These are phyloP conservation scores for Pseudogymnoascus sp. DNA, from an alignment of 2,329 filamentous ascomycete species.

Conservation along the genomic window DNA sequence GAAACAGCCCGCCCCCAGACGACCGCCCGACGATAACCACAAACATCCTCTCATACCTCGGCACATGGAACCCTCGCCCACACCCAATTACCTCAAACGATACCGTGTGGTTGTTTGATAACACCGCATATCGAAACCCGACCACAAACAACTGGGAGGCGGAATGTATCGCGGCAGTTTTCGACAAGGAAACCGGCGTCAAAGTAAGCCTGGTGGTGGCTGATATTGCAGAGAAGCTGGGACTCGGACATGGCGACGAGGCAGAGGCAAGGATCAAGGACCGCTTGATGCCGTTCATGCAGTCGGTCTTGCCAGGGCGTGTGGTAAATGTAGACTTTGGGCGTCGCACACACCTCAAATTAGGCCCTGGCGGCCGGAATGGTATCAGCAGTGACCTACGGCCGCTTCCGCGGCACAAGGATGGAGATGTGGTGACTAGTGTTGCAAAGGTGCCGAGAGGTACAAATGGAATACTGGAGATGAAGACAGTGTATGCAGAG, in stretches of 20 bases:
- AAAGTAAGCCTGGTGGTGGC: slow-evolving; percentile 60
- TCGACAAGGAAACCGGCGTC: slow-evolving; percentile 61
- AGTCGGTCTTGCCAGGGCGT: slow-evolving; percentile 63
- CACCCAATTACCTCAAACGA: slow-evolving; percentile 52
- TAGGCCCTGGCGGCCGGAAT: slow-evolving; percentile 64
- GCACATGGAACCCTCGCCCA: slow-evolving; percentile 47
- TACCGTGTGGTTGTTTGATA: slow-evolving; percentile 83
- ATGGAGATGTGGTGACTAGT: slow-evolving; percentile 40
- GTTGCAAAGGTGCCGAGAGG: slow-evolving; percentile 42
- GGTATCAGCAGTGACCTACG: slow-evolving; percentile 62
- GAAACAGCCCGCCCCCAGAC: slow-evolving; percentile 20
- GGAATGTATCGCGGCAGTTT: slow-evolving; percentile 76
- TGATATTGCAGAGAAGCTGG: slow-evolving; percentile 61
- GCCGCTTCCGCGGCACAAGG: slow-evolving; percentile 38
- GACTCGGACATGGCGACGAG: slow-evolving; percentile 50
- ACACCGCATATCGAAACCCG: slow-evolving; percentile 62
- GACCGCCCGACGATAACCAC: slow-evolving; percentile 18
- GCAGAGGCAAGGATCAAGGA: slow-evolving; percentile 53
- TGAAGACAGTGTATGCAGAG: slow-evolving; percentile 66
- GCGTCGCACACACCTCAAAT: slow-evolving; percentile 35
- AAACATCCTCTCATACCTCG: slow-evolving; percentile 42
- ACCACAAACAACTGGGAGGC: slow-evolving; percentile 57
- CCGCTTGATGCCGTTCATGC: slow-evolving; percentile 69
- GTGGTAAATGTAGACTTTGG: slow-evolving; percentile 57
- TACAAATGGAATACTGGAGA: slow-evolving; percentile 47